A percentile compares a stretch with the other conserved stretches of the same genome.
Evolutionary conservation across 108 stramenopile genomes (phyloP).

Genomic region (Stephanodiscus triporus): DNA sequence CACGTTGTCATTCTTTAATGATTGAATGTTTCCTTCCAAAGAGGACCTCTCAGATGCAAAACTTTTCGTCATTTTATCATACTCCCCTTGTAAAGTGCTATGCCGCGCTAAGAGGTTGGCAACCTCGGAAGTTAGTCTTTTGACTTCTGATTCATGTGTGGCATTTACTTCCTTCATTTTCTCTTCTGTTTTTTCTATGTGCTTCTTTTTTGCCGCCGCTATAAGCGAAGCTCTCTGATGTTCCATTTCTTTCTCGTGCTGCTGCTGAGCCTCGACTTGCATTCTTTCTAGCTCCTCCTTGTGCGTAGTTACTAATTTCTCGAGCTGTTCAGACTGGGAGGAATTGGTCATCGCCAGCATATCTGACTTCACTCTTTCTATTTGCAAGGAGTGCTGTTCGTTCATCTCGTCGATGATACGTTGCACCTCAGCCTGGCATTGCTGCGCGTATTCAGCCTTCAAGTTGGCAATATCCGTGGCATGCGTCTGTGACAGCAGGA

Average conservation of each 20-base stretch:
- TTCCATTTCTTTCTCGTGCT: conserved; percentile 9
- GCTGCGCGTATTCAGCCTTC: background rate
- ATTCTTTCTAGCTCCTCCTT: conserved; percentile 20
- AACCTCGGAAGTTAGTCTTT: conserved; percentile 13
- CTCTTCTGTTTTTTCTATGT: conserved; percentile 7
- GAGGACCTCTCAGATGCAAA: conserved; percentile 11
- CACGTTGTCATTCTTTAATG: conserved; percentile 14
- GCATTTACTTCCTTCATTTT: background rate
- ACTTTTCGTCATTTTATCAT: background rate
- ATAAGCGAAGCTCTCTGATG: background rate
- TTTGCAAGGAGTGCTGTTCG: background rate
- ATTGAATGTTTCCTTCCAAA: background rate
- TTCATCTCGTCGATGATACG: background rate
- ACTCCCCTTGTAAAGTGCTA: conserved; percentile 6
- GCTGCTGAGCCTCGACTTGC: conserved; percentile 13
- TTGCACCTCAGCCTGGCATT: background rate
- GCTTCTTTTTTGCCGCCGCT: conserved; percentile 1
- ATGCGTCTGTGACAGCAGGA: background rate
- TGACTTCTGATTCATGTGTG: conserved; percentile 10
- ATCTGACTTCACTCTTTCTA: conserved; percentile 15
- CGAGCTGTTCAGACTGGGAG: conserved; percentile 20
- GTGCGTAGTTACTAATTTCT: conserved; percentile 22
- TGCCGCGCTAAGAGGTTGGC: conserved; percentile 8
- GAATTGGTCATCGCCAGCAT: conserved; percentile 3
- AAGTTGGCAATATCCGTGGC: background rate